Percentiles rank a stretch among this genome's conserved stretches.
Conservation (phyloP, 2,329 filamentous ascomycete species). For the Colletotrichum liaoningense region DNA sequence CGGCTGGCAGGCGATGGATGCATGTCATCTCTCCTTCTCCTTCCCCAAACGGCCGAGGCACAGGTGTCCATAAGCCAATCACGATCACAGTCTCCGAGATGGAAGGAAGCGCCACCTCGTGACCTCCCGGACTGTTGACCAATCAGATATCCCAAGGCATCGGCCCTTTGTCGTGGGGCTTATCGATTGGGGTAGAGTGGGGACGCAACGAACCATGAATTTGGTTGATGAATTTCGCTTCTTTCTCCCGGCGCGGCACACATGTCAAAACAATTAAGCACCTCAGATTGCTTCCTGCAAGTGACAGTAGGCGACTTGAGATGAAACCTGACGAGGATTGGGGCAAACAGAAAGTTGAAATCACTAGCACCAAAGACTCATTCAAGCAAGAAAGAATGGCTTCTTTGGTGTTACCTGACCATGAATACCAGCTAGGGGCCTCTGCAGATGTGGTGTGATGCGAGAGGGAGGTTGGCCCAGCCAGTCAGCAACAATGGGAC, state of each 20-base stretch:
- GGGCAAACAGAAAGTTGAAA: background rate
- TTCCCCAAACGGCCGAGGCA: conserved; percentile 20
- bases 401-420: background rate
- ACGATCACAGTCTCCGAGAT: background rate
- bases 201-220: background rate
- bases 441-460: background rate
- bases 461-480: background rate
- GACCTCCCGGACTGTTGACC: background rate
- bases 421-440: background rate
- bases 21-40: background rate
- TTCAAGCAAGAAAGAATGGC: background rate
- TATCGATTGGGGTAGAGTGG: conserved; percentile 26
- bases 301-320: background rate
- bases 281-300: background rate
- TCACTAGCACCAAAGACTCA: background rate
- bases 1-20: background rate
- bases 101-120: conserved; percentile 15
- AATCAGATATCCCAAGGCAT: background rate
- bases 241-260: background rate
- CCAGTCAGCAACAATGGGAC: background rate
- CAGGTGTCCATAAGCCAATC: background rate
- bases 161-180: background rate
- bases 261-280: background rate
- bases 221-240: background rate
- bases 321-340: background rate